Evolutionary conservation across 805 yeast species (phyloP).

Genomic region (Starmerella lactis-condensi): DNA sequence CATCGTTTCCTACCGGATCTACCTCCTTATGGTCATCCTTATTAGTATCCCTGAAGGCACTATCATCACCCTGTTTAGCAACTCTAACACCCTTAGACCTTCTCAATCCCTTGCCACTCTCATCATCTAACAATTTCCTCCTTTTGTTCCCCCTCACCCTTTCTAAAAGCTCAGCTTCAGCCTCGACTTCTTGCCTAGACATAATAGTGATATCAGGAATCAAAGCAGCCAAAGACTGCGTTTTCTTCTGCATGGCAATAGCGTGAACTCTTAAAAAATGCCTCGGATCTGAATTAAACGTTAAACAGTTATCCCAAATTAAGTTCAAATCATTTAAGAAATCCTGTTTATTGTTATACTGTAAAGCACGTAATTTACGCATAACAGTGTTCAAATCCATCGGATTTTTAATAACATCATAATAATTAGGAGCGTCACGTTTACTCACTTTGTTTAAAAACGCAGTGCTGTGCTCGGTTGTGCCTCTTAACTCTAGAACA

Average conservation of each 20-base stretch:
- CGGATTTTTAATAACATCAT: conserved; percentile 72
- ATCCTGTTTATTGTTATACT: conserved; percentile 65
- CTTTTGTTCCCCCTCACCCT: conserved; percentile 1
- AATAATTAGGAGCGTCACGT: conserved; percentile 94
- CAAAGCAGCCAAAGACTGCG: conserved; percentile 53
- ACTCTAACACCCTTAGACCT: neutral
- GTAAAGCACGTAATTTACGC: conserved; percentile 68
- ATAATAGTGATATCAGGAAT: conserved; percentile 78
- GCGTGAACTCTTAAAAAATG: conserved; percentile 87
- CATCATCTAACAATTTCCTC: neutral
- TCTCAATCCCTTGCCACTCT: too few species aligned
- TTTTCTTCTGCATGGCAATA: conserved; percentile 83
- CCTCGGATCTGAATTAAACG: conserved; percentile 85
- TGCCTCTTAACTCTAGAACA: conserved; percentile 69
- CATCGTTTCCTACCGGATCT: conserved; percentile 1
- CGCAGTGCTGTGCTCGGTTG: conserved; percentile 92
- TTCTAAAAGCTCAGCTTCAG: conserved; percentile 22
- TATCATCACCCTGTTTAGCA: neutral
- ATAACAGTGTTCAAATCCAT: conserved; percentile 93
- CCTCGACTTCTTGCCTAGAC: conserved; percentile 28
- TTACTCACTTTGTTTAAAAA: conserved; percentile 90
- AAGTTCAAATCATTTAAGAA: conserved; percentile 91
- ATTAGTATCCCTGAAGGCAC: neutral
- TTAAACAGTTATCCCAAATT: conserved; percentile 86
- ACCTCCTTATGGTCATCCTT: neutral